phyloP scores from a whole-genome alignment of 371 early-diverging fungal species.

The Entomophthora muscae region DNA sequence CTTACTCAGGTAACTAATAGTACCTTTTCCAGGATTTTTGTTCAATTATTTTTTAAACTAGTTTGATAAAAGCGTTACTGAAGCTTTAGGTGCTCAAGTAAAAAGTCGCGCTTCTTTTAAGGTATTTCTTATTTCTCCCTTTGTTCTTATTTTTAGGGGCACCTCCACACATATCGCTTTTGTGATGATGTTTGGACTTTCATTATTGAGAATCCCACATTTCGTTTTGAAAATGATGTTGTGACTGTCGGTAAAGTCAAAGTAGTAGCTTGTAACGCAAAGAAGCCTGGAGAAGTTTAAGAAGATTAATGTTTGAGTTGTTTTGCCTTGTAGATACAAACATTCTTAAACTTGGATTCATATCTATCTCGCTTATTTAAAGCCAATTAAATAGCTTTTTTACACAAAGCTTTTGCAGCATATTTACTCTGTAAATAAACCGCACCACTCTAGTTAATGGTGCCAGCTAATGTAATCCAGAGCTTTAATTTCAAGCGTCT shows the following conservation, averaged over 20 bases:
- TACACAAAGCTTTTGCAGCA: no score
- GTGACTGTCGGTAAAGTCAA: conserved; percentile 74
- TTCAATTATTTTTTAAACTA: conserved; percentile 6
- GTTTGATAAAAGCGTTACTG: conserved; percentile 59
- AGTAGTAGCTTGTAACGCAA: conserved; percentile 74
- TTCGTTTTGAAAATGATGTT: conserved; percentile 69
- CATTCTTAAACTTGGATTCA: no score
- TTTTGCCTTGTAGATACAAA: no score
- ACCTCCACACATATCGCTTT: conserved; percentile 55
- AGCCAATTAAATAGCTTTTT: no score
- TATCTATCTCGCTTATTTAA: no score
- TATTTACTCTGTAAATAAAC: no score
- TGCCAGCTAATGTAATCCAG: no score
- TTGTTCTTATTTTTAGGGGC: conserved; percentile 1
- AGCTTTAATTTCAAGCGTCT: no score
- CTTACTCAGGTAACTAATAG: conserved; percentile 44
- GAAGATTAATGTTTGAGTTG: no score
- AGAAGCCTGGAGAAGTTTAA: conserved; percentile 52
- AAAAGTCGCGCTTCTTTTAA: conserved; percentile 41
- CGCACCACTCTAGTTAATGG: no score
- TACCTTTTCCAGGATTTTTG: background rate
- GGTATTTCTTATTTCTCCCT: conserved; percentile 16
- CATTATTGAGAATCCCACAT: conserved; percentile 66
- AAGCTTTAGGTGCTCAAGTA: conserved; percentile 47
- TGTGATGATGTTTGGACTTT: conserved; percentile 97